Evolutionary conservation across 1,284 basidiomycete species (phyloP), one percentile per base, ranked within the genome.

Genomic region (Sporisorium exsertum): DNA sequence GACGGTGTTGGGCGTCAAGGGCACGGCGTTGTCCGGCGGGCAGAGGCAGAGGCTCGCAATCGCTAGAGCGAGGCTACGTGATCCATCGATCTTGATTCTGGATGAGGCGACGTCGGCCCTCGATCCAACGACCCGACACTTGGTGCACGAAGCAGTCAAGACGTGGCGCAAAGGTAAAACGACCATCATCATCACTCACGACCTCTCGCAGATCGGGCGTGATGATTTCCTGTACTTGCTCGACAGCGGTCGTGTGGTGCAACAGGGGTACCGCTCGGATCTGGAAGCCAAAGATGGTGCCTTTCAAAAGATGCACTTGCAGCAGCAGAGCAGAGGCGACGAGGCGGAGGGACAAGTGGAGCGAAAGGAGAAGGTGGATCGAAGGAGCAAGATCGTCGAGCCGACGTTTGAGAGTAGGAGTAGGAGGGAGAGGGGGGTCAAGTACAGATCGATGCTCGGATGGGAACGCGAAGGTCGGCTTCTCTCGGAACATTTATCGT

Each of bases 61-160:
- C 73, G 96, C 97, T 1, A 88, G 96, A 58, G 95, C 95, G 2
- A 89, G 90, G 66, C 87, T 99, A 62, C 89, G 95, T 57, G 90
- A 99, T 86, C 94, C 96, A 0, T 90, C 91, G 0, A 91, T 99
- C 18, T 88, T 99, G 71, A 92, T 99, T 82, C 91, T 99, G 35
- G 97, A 99, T 83, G 97, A 99, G 88, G 93, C 94, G 1, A 98
- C 95, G 7, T 97, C 94, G 2, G 95, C 96, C 6, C 89, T 99
- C 64, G 97, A 99, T 87, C 90, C 92, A 22, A 92, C 92, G 0
- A 93, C 94, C 3, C 91, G 95, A 24, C 88, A 94, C 40, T 89
- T 95, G 45, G 94, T 98, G 10, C 94, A 94, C 75, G 92, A 94
- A 73, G 94, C 94, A 0, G 89, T 98, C 86, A 93, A 93, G 82